Base-by-base conservation (phyloP, 495 filamentous ascomycete genomes). In the Annulohypoxylon maeteangense region DNA sequence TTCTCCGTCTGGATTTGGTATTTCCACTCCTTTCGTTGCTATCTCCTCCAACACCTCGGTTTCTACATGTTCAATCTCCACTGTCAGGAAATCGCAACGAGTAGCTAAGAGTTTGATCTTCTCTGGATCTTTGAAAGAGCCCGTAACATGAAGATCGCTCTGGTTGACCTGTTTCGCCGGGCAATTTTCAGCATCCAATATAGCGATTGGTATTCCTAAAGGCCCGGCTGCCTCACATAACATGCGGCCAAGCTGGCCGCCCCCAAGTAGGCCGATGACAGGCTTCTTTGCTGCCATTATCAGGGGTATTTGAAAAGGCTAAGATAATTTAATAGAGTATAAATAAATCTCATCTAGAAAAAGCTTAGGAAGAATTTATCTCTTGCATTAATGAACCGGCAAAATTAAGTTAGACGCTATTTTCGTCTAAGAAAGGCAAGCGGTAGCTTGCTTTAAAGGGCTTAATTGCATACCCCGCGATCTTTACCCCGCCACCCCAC, bases 1-100 rank as follows among this genome's bases (percentile, higher is more conserved):
- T 6, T 70, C 72, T 29, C 80, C 82, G 59, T 85, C 78, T 16
- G 72, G 68, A n/a, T 71, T 72, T 54, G 72, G 71, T 44, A 91
- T 82, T 68, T 86, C 79, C 25, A 87, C 84, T 40, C 86, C 85
- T 44, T 80, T 83, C 22, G 82, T 84, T 12, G 89, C 88, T 45
- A 97, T 86, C 65, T 97, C 91, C 78, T 97, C 92, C 31, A 98
- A 85, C n/a, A 94, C 91, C 53, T 93, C 82, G 45, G 95, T 97
- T 72, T 99, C 90, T 61, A 99, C 94, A 83, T 99, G 95, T 81
- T 99, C 95, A 69, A 98, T 98, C 78, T 99, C 95, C n/a, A 95
- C 91, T 7, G 96, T 98, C 31, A 99, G 79, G 12, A 97, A 87
- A 76, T 97, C 93, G 71, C 91, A 95, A 6, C 85, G 77, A 38